Conservation (phyloP, 768 basidiomycete species). For the Suillus ampliporus region DNA sequence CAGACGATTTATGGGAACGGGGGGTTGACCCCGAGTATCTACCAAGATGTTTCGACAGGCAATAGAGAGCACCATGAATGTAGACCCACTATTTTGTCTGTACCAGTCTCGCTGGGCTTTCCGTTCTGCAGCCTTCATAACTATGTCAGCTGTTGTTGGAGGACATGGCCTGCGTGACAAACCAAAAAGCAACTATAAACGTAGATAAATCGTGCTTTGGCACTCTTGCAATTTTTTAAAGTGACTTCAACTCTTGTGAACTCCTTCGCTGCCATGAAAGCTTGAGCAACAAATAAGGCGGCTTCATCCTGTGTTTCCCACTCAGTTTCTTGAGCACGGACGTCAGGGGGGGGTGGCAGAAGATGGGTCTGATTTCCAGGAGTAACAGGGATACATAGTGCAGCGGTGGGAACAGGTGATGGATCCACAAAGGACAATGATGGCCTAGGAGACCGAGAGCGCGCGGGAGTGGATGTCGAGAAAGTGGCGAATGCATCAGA, state of each 20-base stretch:
- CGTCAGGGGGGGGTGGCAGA: conserved; percentile 25
- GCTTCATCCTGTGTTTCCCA: conserved; percentile 73
- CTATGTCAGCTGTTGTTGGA: conserved; percentile 13
- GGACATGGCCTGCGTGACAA: conserved; percentile 37
- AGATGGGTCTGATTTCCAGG: conserved; percentile 17
- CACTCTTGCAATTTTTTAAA: conserved; percentile 67
- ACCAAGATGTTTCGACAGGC: background rate
- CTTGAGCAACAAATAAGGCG: conserved; percentile 69
- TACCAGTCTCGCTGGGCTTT: conserved; percentile 86
- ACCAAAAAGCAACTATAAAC: conserved; percentile 89
- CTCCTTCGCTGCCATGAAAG: conserved; percentile 79
- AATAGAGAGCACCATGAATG: background rate
- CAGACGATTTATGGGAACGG: conserved; percentile 65
- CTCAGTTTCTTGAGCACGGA: conserved; percentile 46
- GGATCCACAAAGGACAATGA: conserved; percentile 40
- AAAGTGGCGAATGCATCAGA: conserved; percentile 42
- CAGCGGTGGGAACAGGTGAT: conserved; percentile 35
- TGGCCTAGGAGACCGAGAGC: conserved; percentile 48
- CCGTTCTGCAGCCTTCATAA: conserved; percentile 77
- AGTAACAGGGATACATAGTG: conserved; percentile 38
- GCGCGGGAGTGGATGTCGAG: conserved; percentile 66
- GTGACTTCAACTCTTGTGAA: conserved; percentile 73
- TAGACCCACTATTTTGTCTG: conserved; percentile 69
- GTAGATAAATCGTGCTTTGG: conserved; percentile 76
- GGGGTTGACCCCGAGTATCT: conserved; percentile 76